A percentile compares a stretch with the other conserved stretches of the same genome.
Evolutionary conservation across 1,284 basidiomycete genomes (phyloP).

Genomic region (Leccinum fuscescens): DNA sequence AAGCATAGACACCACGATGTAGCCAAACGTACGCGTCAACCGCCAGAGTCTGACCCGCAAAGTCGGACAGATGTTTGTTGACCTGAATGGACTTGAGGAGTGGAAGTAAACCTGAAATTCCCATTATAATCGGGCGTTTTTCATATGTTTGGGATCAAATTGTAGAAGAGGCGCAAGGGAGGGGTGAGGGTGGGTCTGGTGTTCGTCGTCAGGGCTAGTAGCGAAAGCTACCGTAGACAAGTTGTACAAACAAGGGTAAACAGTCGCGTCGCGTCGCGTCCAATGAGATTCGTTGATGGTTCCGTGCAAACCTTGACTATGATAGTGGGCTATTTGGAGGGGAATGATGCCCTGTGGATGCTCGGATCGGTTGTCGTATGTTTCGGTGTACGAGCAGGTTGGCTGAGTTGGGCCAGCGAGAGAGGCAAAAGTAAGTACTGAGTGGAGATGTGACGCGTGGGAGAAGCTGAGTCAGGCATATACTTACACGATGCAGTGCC

Average conservation of each 20-base stretch:
- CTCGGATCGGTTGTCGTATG: too few species aligned
- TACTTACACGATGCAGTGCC: too few species aligned
- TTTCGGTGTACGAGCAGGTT: too few species aligned
- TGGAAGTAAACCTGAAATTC: slow-evolving; percentile 91
- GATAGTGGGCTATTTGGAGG: not conserved
- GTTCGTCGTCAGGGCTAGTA: slow-evolving; percentile 1
- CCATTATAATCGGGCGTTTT: slow-evolving; percentile 52
- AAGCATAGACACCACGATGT: slow-evolving; percentile 91
- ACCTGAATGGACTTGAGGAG: slow-evolving; percentile 89
- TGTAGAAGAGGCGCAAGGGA: slow-evolving; percentile 3
- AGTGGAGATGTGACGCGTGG: too few species aligned
- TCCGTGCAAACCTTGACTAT: not conserved
- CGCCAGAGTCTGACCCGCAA: slow-evolving; percentile 77
- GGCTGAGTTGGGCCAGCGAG: too few species aligned
- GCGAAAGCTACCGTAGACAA: not conserved
- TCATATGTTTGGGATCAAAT: slow-evolving; percentile 4
- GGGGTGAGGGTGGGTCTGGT: not conserved
- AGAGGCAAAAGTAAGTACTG: too few species aligned
- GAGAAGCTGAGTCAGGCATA: too few species aligned
- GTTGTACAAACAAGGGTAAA: slow-evolving; percentile 28
- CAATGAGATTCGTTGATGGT: slow-evolving; percentile 16
- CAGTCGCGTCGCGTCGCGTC: slow-evolving; percentile 30
- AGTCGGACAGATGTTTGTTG: slow-evolving; percentile 77
- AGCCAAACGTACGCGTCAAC: slow-evolving; percentile 96
- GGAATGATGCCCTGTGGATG: not conserved